Evolutionary conservation across 257 asterid species (phyloP).

Genomic region (Knoxia roxburghii): DNA sequence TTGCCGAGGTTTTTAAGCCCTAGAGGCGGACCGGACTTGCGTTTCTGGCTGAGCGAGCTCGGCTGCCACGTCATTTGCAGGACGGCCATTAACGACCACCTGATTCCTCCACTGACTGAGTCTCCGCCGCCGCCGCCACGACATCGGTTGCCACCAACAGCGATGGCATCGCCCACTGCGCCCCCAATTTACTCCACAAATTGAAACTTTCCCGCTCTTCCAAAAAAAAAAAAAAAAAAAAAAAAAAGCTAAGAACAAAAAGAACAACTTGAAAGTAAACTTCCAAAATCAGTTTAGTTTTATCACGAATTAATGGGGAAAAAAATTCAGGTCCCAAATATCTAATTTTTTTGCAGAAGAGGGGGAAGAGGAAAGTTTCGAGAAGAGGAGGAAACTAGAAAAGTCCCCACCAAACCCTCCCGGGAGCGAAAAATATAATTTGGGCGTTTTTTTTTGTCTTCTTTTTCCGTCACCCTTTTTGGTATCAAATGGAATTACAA

Average conservation of each 20-base stretch:
- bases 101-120: conserved; percentile 36
- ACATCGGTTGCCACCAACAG: conserved; percentile 17
- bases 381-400: conserved; percentile 19
- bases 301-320: conserved; percentile 1
- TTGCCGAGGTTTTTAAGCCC: conserved; percentile 96
- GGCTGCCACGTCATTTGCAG: conserved; percentile 99
- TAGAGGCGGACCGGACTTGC: conserved; percentile 81
- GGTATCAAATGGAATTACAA: neutral
- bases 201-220: conserved; percentile 6
- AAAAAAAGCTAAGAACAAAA: too few relatives aligned
- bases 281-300: neutral
- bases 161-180: conserved; percentile 22
- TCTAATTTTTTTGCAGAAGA: neutral
- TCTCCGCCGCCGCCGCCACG: conserved; percentile 21
- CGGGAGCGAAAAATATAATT: neutral
- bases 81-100: conserved; percentile 67
- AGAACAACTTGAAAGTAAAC: neutral
- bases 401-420: conserved; percentile 19
- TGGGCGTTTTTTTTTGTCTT: neutral
- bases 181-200: conserved; percentile 2
- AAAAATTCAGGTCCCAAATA: too few relatives aligned
- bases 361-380: conserved; percentile 3
- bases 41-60: conserved; percentile 62
- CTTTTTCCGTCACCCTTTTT: neutral
- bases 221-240: too few relatives aligned